These are phyloP conservation scores for Nemania serpens DNA, from an alignment of 2,329 filamentous ascomycete genomes.

Conservation along the genomic window DNA sequence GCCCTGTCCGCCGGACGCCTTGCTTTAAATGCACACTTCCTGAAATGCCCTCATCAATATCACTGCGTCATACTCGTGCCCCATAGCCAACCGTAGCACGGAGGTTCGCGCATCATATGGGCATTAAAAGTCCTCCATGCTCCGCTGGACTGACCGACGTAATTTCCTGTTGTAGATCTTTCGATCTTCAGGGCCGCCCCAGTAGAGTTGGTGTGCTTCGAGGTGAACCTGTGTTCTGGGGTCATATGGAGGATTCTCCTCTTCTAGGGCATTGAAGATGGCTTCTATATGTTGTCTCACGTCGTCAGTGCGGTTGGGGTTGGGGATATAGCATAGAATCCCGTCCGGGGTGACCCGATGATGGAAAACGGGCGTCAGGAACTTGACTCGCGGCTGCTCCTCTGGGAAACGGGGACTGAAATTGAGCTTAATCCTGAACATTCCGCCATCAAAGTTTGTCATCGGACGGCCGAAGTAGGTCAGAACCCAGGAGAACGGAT, in stretches of 20 bases:
- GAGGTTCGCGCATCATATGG: neutral
- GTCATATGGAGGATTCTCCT: conserved; percentile 86
- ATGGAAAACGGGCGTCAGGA: conserved; percentile 85
- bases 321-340: conserved; percentile 79
- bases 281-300: conserved; percentile 82
- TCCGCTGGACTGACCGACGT: conserved; percentile 74
- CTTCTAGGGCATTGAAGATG: conserved; percentile 81
- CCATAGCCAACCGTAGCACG: neutral
- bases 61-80: conserved; percentile 15
- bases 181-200: conserved; percentile 78
- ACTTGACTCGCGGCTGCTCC: conserved; percentile 81
- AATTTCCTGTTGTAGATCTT: conserved; percentile 84
- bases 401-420: conserved; percentile 87
- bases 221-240: conserved; percentile 85
- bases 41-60: conserved; percentile 16
- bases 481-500: conserved; percentile 87
- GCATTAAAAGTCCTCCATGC: conserved; percentile 59
- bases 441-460: conserved; percentile 89
- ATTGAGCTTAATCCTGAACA: conserved; percentile 79
- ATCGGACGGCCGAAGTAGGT: conserved; percentile 91
- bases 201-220: conserved; percentile 84
- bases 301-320: conserved; percentile 67
- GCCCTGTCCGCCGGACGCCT: conserved; percentile 23
- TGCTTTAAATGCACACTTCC: conserved; percentile 23
- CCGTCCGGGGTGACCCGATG: conserved; percentile 82